Base-by-base conservation (phyloP, 2,329 filamentous ascomycete species). In the Pseudocercospora macadamiae region DNA sequence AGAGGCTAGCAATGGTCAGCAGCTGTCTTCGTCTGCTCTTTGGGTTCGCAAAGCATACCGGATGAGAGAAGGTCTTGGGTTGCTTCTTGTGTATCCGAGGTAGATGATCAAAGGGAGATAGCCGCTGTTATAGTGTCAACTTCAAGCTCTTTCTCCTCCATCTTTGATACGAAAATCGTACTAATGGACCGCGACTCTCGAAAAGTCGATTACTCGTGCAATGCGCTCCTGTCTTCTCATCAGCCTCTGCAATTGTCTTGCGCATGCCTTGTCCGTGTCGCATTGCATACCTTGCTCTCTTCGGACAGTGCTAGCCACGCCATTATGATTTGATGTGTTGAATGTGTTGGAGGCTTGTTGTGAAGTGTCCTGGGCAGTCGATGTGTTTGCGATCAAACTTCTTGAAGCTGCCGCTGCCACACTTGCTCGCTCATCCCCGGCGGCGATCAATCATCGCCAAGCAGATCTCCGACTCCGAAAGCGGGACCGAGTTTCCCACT, bases 41-140 rank as follows among this genome's bases (percentile, higher is more conserved):
- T 4, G 9, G 6, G 9, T n/a, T 16, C 10, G 5, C 47, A 59
- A 36, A 37, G 36, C 25, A 12, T 57, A 89, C 87, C 86, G 86
- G 79, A 90, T 89, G 68, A 90, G 75, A 45, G 91, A 88, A 55
- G 95, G 95, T 75, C 90, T 87, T 37, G 95, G 95, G 76, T 93
- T 89, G 82, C 93, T 97, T 76, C 90, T 89, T 55, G 93, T 96
- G 82, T 96, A 97, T 70, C 93, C 95, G 71, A 99, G 89, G 78
- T 97, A 99, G 77, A 99, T 85, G 75, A 99, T 96, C 77, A 99
- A 79, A 70, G 95, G 95, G 59, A 99, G 86, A 79, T 97, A 99
- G 76, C 95, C 95, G 83, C 91, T 96, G 70, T 28, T 14, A 9
- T 2, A n/a, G 39, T 47, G 47, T 67, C 54, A 51, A 72, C 42